Conservation (phyloP, 2,329 filamentous ascomycete genomes). For the Paraphoma chrysanthemicola region DNA sequence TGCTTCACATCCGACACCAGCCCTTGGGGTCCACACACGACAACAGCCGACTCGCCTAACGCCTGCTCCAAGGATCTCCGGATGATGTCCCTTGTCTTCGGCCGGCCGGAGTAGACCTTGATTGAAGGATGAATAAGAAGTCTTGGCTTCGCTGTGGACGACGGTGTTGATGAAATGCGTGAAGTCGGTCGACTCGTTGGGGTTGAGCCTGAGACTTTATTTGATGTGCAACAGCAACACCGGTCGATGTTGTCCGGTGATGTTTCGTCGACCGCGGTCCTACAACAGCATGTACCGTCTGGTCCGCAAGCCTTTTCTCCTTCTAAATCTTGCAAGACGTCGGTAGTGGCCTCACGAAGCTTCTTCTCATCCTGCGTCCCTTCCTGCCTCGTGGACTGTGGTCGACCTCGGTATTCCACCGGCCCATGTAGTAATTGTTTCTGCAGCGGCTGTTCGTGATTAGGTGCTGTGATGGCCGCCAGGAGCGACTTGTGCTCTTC, state of each 20-base stretch:
- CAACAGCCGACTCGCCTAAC: slow-evolving; percentile 67
- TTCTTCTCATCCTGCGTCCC: slow-evolving; percentile 18
- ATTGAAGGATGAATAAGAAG: slow-evolving; percentile 41
- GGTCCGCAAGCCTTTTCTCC: neutral
- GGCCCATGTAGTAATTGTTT: slow-evolving; percentile 16
- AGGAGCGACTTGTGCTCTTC: slow-evolving; percentile 48
- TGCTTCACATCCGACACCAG: slow-evolving; percentile 63
- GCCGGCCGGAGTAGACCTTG: slow-evolving; percentile 58
- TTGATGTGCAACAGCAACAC: slow-evolving; percentile 22
- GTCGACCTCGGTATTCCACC: slow-evolving; percentile 26
- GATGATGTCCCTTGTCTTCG: slow-evolving; percentile 60
- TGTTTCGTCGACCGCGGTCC: slow-evolving; percentile 50
- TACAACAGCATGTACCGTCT: slow-evolving; percentile 61
- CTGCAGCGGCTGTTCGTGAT: slow-evolving; percentile 1
- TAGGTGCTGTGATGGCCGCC: slow-evolving; percentile 29
- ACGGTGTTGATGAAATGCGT: slow-evolving; percentile 17
- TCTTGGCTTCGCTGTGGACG: slow-evolving; percentile 14
- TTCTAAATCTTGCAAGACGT: slow-evolving; percentile 4
- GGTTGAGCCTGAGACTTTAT: neutral
- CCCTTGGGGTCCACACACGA: slow-evolving; percentile 66
- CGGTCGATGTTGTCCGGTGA: slow-evolving; percentile 31
- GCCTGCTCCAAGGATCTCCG: slow-evolving; percentile 64
- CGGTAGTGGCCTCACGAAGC: slow-evolving; percentile 29
- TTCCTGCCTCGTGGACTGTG: slow-evolving; percentile 22
- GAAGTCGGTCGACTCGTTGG: slow-evolving; percentile 15